Evolutionary conservation across 2,329 filamentous ascomycete species (phyloP).

Genomic region (Pseudogymnoascus sp.): DNA sequence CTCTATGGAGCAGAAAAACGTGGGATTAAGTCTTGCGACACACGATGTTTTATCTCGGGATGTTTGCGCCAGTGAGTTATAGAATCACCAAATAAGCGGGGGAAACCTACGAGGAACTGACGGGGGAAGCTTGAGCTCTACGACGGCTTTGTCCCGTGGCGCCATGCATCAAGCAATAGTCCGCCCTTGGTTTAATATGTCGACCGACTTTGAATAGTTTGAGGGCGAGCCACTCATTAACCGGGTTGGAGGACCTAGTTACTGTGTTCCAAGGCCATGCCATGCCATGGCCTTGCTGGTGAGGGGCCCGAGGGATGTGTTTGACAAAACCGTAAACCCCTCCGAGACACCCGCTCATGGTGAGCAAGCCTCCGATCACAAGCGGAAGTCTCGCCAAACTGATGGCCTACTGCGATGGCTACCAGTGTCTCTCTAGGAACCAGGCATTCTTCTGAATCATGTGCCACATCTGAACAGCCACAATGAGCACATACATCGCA

Average conservation of each 20-base stretch:
- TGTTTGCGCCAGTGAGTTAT: background rate
- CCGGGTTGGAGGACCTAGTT: background rate
- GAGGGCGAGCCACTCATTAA: background rate
- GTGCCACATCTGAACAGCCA: background rate
- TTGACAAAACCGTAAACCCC: background rate
- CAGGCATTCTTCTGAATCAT: background rate
- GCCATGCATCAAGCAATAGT: background rate
- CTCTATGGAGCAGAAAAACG: background rate
- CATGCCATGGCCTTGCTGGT: no score
- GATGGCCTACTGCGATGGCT: background rate
- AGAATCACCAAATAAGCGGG: background rate
- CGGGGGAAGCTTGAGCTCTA: background rate
- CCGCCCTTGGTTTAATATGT: background rate
- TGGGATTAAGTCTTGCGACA: background rate
- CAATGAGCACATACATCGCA: background rate
- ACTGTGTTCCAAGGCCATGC: background rate
- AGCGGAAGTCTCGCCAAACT: background rate
- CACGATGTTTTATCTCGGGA: background rate
- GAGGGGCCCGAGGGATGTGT: background rate
- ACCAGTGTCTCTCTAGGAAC: background rate
- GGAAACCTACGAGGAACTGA: background rate
- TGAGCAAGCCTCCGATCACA: background rate
- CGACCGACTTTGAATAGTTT: background rate
- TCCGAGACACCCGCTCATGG: background rate
- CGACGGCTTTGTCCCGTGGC: background rate